Evolutionary conservation across 2,329 filamentous ascomycete species (phyloP).

Genomic region (Helminthosporium solani): DNA sequence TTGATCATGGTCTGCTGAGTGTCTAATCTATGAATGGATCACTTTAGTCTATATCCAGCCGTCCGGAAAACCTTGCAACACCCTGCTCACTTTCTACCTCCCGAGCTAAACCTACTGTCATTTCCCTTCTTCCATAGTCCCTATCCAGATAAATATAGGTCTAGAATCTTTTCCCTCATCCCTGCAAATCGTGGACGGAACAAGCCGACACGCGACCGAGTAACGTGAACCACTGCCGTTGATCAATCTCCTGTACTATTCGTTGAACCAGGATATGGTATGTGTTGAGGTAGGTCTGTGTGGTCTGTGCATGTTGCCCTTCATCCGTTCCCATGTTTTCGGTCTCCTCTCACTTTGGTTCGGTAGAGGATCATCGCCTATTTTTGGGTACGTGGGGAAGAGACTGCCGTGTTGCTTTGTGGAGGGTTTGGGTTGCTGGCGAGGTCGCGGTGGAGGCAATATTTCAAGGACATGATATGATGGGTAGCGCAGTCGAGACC

Average conservation of each 20-base stretch:
- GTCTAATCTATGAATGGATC: slow-evolving; percentile 36
- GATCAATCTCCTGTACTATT: slow-evolving; percentile 66
- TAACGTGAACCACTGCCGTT: slow-evolving; percentile 66
- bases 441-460: no score
- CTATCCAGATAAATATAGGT: slow-evolving; percentile 63
- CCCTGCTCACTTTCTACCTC: slow-evolving; percentile 65
- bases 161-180: slow-evolving; percentile 48
- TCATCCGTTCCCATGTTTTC: slow-evolving; percentile 47
- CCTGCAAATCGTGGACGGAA: slow-evolving; percentile 46
- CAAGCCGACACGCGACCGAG: slow-evolving; percentile 62
- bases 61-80: slow-evolving; percentile 56
- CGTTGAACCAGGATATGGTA: slow-evolving; percentile 52
- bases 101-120: slow-evolving; percentile 61
- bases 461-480: no score
- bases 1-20: background rate
- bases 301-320: slow-evolving; percentile 30
- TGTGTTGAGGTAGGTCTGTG: no score
- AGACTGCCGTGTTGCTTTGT: no score
- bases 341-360: slow-evolving; percentile 18
- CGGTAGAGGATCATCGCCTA: background rate
- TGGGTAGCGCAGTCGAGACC: no score
- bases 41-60: slow-evolving; percentile 66
- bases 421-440: no score
- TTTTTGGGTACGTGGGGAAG: no score
- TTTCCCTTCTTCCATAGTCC: slow-evolving; percentile 63